Evolutionary conservation across 2,329 filamentous ascomycete species (phyloP).

Genomic region (Cladophialophora immunda): DNA sequence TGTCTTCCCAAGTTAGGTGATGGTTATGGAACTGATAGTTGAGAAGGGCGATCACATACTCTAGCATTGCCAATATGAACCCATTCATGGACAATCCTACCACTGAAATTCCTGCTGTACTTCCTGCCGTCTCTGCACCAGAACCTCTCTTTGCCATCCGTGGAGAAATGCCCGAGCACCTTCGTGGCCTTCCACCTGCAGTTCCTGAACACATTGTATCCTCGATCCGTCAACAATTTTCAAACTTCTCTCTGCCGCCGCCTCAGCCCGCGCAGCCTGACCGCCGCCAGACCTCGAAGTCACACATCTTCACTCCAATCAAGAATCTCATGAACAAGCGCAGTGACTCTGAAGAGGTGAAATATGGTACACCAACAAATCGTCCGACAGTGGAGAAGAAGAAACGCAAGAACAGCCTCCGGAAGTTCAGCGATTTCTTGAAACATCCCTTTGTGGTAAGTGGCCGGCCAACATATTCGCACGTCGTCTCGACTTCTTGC

Average conservation of each 20-base stretch:
- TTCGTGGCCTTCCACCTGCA: background rate
- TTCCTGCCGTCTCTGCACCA: background rate
- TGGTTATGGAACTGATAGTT: background rate
- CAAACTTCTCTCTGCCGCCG: background rate
- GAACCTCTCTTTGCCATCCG: background rate
- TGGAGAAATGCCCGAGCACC: background rate
- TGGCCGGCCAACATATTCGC: background rate
- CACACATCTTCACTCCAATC: background rate
- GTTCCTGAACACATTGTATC: background rate
- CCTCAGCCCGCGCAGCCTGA: background rate
- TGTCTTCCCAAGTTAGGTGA: background rate
- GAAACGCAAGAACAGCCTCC: slow-evolving; percentile 3
- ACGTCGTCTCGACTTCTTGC: background rate
- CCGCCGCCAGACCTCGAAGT: background rate
- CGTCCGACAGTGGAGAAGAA: background rate
- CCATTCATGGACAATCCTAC: slow-evolving; percentile 2
- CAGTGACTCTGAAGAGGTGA: background rate
- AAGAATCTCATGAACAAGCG: slow-evolving; percentile 1
- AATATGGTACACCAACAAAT: background rate
- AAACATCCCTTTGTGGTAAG: slow-evolving; percentile 9
- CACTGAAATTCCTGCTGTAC: background rate
- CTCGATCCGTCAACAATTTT: background rate
- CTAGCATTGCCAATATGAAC: slow-evolving; percentile 15
- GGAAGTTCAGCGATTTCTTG: background rate
- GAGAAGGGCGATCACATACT: slow-evolving; percentile 21